phyloP scores from a whole-genome alignment of 2,329 filamentous ascomycete genomes.

The Moelleriella libera region DNA sequence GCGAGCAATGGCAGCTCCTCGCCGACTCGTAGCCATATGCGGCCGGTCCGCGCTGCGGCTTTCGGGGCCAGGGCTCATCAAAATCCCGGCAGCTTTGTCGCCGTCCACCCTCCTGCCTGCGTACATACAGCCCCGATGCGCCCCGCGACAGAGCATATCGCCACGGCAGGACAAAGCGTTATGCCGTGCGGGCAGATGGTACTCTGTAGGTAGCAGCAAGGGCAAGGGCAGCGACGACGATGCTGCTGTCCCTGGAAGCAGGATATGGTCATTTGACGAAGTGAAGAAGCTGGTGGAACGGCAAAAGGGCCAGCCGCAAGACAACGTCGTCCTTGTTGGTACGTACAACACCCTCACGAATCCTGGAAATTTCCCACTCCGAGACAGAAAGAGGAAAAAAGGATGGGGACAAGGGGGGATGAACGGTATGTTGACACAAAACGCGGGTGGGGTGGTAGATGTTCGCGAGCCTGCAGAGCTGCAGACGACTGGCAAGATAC shows the following conservation, averaged over 20 bases:
- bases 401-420: not conserved
- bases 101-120: no score
- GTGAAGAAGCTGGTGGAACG: constrained; percentile 22
- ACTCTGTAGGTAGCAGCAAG: not conserved
- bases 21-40: not conserved
- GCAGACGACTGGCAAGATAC: constrained; percentile 54
- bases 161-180: not conserved
- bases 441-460: constrained; percentile 27
- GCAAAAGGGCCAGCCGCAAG: constrained; percentile 4
- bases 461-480: constrained; percentile 62
- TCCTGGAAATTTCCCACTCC: no score
- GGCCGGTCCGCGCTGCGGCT: no score
- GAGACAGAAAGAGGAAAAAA: not conserved
- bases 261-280: constrained; percentile 32
- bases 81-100: no score
- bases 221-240: not conserved
- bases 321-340: constrained; percentile 31
- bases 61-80: no score
- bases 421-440: not conserved
- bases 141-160: no score
- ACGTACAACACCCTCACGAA: constrained; percentile 6
- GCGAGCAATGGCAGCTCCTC: not conserved
- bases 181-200: not conserved
- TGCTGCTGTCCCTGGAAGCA: no score
- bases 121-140: no score